Percentiles rank a stretch among this genome's conserved stretches.
These are phyloP conservation scores for Tuber melanosporum DNA, from an alignment of 495 filamentous ascomycete genomes.

Conservation along the genomic window DNA sequence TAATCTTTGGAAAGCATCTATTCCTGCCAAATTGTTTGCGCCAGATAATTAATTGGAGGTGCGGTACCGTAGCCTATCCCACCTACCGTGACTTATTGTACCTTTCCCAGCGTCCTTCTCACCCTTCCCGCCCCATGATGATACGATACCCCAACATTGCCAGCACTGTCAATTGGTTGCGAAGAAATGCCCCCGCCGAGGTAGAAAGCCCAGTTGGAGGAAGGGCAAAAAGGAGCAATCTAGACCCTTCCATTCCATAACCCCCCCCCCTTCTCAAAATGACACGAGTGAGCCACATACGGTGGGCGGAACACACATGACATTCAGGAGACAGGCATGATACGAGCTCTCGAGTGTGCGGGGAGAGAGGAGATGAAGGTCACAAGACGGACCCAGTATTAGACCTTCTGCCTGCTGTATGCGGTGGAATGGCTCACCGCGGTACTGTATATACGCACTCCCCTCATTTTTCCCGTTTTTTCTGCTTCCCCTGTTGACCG, in stretches of 20 bases:
- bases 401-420: not conserved
- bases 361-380: not conserved
- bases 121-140: not conserved
- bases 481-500: too few species aligned
- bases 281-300: not conserved
- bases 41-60: not conserved
- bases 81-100: not conserved
- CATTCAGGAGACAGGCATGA: not conserved
- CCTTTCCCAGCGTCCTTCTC: not conserved
- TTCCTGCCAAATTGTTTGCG: not conserved
- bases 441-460: too few species aligned
- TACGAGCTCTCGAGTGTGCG: not conserved
- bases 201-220: not conserved
- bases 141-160: not conserved
- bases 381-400: not conserved
- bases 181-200: not conserved
- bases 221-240: not conserved
- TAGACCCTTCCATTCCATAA: not conserved
- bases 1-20: not conserved
- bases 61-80: not conserved
- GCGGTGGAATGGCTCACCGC: not conserved
- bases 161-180: not conserved
- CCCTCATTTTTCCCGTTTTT: too few species aligned
- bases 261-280: not conserved
- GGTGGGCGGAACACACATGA: not conserved